A percentile compares a stretch with the other conserved stretches of the same genome.
These are phyloP conservation scores for Panicum miliaceum DNA, from an alignment of 176 grass and related monocot species.

Conservation along the genomic window DNA sequence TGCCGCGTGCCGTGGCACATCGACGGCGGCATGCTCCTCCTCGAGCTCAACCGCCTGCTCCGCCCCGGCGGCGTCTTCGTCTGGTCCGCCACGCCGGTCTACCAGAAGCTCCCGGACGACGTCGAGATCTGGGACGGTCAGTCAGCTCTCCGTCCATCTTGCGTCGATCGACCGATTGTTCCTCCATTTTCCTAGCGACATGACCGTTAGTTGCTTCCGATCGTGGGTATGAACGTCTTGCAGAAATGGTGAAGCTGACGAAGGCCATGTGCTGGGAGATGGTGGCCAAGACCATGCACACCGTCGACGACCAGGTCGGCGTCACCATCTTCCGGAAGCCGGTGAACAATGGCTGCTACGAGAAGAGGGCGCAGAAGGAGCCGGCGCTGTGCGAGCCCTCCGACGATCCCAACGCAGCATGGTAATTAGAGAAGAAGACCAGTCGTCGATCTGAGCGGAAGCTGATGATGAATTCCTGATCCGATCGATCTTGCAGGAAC, in stretches of 20 bases:
- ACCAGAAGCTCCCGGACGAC: conserved; percentile 75
- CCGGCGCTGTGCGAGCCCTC: conserved; percentile 71
- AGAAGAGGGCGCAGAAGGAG: conserved; percentile 46
- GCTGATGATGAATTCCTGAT: not conserved
- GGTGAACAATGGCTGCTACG: conserved; percentile 66
- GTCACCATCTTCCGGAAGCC: conserved; percentile 84
- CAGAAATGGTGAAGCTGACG: conserved; percentile 75
- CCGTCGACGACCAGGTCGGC: conserved; percentile 61
- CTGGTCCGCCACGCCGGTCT: conserved; percentile 94
- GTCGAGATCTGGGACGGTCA: conserved; percentile 92
- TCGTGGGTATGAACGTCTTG: too few species aligned
- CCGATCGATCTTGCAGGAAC: conserved; percentile 55
- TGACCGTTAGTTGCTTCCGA: too few species aligned
- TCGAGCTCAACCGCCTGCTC: conserved; percentile 84
- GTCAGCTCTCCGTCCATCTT: not conserved
- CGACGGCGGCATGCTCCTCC: conserved; percentile 80
- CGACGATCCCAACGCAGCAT: conserved; percentile 92
- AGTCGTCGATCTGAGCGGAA: too few species aligned
- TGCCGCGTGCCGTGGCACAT: conserved; percentile 95
- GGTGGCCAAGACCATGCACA: conserved; percentile 77
- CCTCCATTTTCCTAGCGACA: too few species aligned
- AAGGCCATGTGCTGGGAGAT: conserved; percentile 95
- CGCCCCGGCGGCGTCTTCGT: conserved; percentile 92
- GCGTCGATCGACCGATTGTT: too few species aligned
- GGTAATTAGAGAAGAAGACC: conserved; percentile 32